A percentile compares a stretch with the other conserved stretches of the same genome.
Evolutionary conservation across 2,329 filamentous ascomycete species (phyloP).

Genomic region (Venturiaceae sp.): DNA sequence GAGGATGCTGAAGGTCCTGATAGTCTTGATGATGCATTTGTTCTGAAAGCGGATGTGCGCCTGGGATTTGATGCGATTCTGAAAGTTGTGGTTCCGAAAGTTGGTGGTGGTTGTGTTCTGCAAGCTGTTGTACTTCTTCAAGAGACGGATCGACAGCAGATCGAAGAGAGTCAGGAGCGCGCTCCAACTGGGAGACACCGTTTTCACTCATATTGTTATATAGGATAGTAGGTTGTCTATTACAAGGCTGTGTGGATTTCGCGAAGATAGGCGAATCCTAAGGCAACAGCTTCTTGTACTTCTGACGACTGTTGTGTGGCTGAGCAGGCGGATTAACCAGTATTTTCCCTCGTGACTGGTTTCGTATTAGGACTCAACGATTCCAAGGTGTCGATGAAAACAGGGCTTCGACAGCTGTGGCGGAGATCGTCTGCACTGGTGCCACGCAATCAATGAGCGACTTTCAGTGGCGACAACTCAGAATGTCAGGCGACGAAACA

Average conservation of each 20-base stretch:
- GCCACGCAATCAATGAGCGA: background rate
- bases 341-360: background rate
- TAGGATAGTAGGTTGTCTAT: background rate
- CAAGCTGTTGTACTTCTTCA: background rate
- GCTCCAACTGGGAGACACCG: constrained; percentile 6
- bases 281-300: background rate
- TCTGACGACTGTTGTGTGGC: background rate
- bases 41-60: background rate
- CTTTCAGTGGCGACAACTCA: background rate
- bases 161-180: constrained; percentile 4
- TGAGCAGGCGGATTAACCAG: background rate
- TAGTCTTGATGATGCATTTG: constrained; percentile 3
- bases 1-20: background rate
- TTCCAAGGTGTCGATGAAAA: background rate
- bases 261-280: background rate
- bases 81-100: no score
- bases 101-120: background rate
- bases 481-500: background rate
- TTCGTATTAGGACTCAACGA: background rate
- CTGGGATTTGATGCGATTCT: no score
- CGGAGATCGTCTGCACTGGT: no score
- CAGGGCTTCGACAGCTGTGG: background rate
- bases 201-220: constrained; percentile 5
- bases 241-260: no score
- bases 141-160: constrained; percentile 1